Percentiles rank a stretch among this genome's conserved stretches.
Evolutionary conservation across 805 yeast species (phyloP).

Genomic region (Saturnispora sekii): DNA sequence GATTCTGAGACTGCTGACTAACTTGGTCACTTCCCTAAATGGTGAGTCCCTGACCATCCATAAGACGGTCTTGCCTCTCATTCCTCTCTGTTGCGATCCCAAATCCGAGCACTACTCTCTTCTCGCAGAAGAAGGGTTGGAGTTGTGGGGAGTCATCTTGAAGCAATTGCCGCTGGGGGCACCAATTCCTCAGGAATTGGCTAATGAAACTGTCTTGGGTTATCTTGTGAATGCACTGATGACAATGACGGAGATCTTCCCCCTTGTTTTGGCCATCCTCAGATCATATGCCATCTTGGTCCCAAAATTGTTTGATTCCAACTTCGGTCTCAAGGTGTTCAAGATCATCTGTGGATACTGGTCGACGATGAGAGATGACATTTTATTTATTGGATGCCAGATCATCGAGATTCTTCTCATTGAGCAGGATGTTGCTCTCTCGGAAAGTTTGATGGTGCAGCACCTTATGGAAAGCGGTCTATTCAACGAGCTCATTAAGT

Average conservation of each 20-base stretch:
- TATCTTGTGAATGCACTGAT: constrained; percentile 49
- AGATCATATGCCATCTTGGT: constrained; percentile 51
- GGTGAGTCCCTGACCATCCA: constrained; percentile 38
- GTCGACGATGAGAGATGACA: constrained; percentile 59
- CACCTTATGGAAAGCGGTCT: constrained; percentile 36
- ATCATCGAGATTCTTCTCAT: constrained; percentile 42
- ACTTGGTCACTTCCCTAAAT: constrained; percentile 47
- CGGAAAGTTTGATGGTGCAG: constrained; percentile 14
- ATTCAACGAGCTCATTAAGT: constrained; percentile 33
- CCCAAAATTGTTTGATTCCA: constrained; percentile 33
- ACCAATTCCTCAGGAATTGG: constrained; percentile 29
- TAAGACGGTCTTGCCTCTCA: constrained; percentile 54
- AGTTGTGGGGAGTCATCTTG: constrained; percentile 66
- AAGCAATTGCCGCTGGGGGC: constrained; percentile 43
- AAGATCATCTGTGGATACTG: constrained; percentile 44
- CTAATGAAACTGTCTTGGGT: constrained; percentile 33
- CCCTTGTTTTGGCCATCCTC: constrained; percentile 49
- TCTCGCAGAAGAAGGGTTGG: constrained; percentile 78
- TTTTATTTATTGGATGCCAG: constrained; percentile 46
- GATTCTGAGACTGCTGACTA: constrained; percentile 46
- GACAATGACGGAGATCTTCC: constrained; percentile 66
- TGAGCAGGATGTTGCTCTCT: constrained; percentile 14
- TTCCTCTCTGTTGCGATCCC: constrained; percentile 52
- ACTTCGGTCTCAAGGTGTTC: constrained; percentile 34
- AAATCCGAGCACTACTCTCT: constrained; percentile 44